A percentile compares a stretch with the other conserved stretches of the same genome.
Evolutionary conservation across 495 filamentous ascomycete genomes (phyloP).

Genomic region (Penicillium coprophilum): DNA sequence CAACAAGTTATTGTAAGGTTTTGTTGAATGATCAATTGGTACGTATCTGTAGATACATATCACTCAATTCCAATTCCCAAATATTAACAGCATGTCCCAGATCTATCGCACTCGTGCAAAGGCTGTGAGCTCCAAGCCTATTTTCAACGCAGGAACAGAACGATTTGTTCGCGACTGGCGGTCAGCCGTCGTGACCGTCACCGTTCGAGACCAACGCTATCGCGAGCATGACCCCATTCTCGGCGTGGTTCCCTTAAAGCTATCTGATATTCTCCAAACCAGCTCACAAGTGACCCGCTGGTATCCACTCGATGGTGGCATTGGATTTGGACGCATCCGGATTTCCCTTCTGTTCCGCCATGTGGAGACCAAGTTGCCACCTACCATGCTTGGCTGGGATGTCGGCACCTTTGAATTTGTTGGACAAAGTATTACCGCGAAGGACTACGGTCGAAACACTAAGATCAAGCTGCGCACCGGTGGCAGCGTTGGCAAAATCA

Average conservation of each 20-base stretch:
- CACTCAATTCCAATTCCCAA: not conserved
- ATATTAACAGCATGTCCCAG: conserved; percentile 24
- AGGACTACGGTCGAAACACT: conserved; percentile 54
- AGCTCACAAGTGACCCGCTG: conserved; percentile 74
- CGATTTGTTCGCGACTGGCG: conserved; percentile 95
- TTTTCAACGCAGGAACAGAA: conserved; percentile 95
- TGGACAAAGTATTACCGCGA: conserved; percentile 61
- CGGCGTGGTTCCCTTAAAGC: conserved; percentile 81
- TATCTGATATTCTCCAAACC: conserved; percentile 82
- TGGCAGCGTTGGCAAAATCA: conserved; percentile 72
- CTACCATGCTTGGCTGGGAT: conserved; percentile 83
- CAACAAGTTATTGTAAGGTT: conserved; percentile 90
- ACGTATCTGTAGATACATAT: conserved; percentile 13
- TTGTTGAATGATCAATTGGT: conserved; percentile 83
- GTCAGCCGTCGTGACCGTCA: conserved; percentile 78
- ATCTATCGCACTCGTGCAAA: conserved; percentile 89
- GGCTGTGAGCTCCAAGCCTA: conserved; percentile 87
- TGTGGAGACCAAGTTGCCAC: conserved; percentile 78
- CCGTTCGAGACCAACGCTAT: conserved; percentile 82
- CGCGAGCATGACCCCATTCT: conserved; percentile 93
- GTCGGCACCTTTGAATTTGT: conserved; percentile 90
- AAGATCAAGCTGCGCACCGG: conserved; percentile 81
- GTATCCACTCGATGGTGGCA: conserved; percentile 67
- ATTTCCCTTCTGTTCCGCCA: conserved; percentile 85
- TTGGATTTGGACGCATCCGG: conserved; percentile 84